A percentile compares a stretch with the other conserved stretches of the same genome.
These are phyloP conservation scores for Helminthosporium solani DNA, from an alignment of 2,329 filamentous ascomycete species.

Conservation along the genomic window DNA sequence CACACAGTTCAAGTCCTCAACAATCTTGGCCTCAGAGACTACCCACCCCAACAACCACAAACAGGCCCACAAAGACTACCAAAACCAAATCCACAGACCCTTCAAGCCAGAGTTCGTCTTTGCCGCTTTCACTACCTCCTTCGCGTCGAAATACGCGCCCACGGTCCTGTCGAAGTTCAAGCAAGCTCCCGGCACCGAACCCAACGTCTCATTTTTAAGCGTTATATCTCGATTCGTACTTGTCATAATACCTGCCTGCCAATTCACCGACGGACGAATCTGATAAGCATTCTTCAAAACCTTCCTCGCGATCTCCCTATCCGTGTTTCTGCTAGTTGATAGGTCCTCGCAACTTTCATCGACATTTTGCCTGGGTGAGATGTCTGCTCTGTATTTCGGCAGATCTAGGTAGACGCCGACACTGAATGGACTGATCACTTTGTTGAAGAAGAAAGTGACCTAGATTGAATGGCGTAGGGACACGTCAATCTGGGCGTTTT, in stretches of 20 bases:
- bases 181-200: not conserved
- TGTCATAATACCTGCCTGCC: too few species aligned
- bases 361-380: not conserved
- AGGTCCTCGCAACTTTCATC: conserved; percentile 2
- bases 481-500: not conserved
- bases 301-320: conserved; percentile 2
- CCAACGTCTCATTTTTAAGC: not conserved
- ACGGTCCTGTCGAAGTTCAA: not conserved
- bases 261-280: conserved; percentile 1
- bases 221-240: not conserved
- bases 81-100: too few species aligned
- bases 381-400: conserved; percentile 2
- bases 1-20: too few species aligned
- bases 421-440: not conserved
- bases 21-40: too few species aligned
- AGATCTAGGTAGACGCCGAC: conserved; percentile 4
- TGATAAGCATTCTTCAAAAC: conserved; percentile 1
- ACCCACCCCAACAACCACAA: too few species aligned
- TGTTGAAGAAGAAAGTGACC: not conserved
- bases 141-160: conserved; percentile 1
- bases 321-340: not conserved
- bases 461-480: conserved; percentile 1
- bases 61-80: too few species aligned
- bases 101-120: conserved; percentile 1
- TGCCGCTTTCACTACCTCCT: conserved; percentile 1